Percentiles rank a stretch among this genome's conserved stretches.
Conservation (phyloP, 305 asterid genomes). For the Lippia alba region DNA sequence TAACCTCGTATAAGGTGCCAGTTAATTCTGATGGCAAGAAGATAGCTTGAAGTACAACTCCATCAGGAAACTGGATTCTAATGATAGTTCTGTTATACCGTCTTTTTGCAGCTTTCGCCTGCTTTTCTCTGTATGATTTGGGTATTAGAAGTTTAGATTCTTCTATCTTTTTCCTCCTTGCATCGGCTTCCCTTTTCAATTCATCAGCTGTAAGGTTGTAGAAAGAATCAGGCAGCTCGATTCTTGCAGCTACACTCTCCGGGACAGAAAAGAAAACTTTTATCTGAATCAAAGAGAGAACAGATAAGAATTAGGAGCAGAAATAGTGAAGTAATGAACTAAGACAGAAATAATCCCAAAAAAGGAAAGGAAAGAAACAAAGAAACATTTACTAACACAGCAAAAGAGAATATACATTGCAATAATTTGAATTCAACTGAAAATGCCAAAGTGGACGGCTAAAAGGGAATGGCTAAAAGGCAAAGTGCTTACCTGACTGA, state of each 20-base stretch:
- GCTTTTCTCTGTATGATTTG: conserved; percentile 84
- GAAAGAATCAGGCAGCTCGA: conserved; percentile 85
- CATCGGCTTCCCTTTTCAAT: conserved; percentile 77
- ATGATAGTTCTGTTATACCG: conserved; percentile 71
- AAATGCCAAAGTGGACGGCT: conserved; percentile 1
- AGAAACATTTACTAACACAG: too few relatives aligned
- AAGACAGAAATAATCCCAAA: neutral
- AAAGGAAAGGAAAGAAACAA: too few relatives aligned
- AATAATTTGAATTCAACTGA: conserved; percentile 14
- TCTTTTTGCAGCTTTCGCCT: conserved; percentile 78
- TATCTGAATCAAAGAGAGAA: conserved; percentile 47
- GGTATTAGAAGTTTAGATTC: conserved; percentile 93
- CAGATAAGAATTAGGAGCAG: conserved; percentile 27
- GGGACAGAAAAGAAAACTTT: conserved; percentile 89
- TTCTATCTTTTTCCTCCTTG: conserved; percentile 76
- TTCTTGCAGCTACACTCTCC: conserved; percentile 83
- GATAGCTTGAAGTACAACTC: conserved; percentile 84
- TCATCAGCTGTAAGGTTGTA: conserved; percentile 77
- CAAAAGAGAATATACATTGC: conserved; percentile 11
- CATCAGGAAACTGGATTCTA: conserved; percentile 90
- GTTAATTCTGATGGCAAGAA: conserved; percentile 80
- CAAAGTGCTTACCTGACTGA: neutral
- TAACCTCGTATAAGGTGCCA: conserved; percentile 77
- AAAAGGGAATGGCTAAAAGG: conserved; percentile 6
- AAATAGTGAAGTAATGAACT: conserved; percentile 10